phyloP scores from a whole-genome alignment of 306 rosid species.

The Quercus bicolor region DNA sequence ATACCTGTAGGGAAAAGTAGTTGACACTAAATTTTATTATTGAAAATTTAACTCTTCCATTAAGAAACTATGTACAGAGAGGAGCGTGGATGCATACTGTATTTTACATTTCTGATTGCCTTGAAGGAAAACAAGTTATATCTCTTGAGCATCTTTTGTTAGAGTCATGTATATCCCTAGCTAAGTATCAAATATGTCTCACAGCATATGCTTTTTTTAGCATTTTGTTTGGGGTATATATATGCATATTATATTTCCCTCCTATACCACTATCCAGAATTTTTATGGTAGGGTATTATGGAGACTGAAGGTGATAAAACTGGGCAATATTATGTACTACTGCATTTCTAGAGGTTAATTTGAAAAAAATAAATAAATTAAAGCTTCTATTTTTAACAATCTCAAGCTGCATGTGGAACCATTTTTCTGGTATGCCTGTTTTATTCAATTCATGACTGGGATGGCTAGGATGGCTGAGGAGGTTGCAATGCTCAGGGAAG shows the following conservation, averaged over 20 bases:
- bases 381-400: background rate
- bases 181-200: background rate
- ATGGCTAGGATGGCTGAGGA: slow-evolving; percentile 76
- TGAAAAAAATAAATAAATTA: background rate
- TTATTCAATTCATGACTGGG: slow-evolving; percentile 6
- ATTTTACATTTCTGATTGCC: background rate
- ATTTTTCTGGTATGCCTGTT: background rate
- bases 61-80: background rate
- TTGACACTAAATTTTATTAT: too few relatives aligned
- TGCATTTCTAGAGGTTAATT: background rate
- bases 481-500: slow-evolving; percentile 63
- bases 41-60: too few relatives aligned
- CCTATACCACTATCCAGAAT: background rate
- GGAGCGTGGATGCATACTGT: background rate
- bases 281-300: too few relatives aligned
- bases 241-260: background rate
- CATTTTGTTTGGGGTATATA: background rate
- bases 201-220: background rate
- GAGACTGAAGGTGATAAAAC: too few relatives aligned
- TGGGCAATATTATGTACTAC: background rate
- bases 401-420: background rate
- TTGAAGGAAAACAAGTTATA: background rate
- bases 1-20: too few relatives aligned
- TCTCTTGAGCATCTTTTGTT: background rate
- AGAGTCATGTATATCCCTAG: background rate